These are phyloP conservation scores for Aspergillus sparsus DNA, from an alignment of 495 filamentous ascomycete species.

Conservation along the genomic window DNA sequence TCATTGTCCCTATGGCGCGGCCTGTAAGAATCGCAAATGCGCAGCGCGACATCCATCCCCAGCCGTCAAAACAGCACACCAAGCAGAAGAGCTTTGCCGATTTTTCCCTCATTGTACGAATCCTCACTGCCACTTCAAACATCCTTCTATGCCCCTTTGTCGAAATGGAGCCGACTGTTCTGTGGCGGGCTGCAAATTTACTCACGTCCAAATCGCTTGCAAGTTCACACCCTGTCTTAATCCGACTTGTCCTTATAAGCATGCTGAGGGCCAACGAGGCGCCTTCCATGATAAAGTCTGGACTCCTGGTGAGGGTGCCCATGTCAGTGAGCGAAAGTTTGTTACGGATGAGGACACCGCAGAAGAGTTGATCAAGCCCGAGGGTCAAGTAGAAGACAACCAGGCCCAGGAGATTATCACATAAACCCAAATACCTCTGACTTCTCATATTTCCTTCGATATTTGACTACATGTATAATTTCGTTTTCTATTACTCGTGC, in stretches of 20 bases:
- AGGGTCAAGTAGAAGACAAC: conserved; percentile 34
- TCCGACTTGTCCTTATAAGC: conserved; percentile 79
- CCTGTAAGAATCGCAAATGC: conserved; percentile 95
- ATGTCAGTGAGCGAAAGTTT: conserved; percentile 93
- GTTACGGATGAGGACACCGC: conserved; percentile 63
- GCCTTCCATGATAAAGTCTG: conserved; percentile 89
- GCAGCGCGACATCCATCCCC: conserved; percentile 90
- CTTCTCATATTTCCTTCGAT: conserved; percentile 15
- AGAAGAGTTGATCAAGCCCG: conserved; percentile 82
- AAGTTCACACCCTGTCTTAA: conserved; percentile 92
- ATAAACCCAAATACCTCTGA: conserved; percentile 24
- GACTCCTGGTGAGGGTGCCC: conserved; percentile 59
- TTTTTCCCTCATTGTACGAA: conserved; percentile 96
- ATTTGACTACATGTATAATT: conserved; percentile 39
- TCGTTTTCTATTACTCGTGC: conserved; percentile 18
- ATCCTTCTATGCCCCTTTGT: conserved; percentile 78
- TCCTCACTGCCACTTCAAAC: conserved; percentile 80
- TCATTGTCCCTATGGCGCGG: conserved; percentile 78
- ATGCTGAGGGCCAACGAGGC: conserved; percentile 82
- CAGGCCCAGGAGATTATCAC: conserved; percentile 42
- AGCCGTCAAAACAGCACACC: conserved; percentile 71
- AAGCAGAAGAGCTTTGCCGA: conserved; percentile 84
- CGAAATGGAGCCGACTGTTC: conserved; percentile 92
- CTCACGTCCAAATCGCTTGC: conserved; percentile 79
- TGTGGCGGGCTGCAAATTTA: conserved; percentile 83